Base-by-base conservation (phyloP, 2,329 filamentous ascomycete genomes). In the Mariannaea sp. region DNA sequence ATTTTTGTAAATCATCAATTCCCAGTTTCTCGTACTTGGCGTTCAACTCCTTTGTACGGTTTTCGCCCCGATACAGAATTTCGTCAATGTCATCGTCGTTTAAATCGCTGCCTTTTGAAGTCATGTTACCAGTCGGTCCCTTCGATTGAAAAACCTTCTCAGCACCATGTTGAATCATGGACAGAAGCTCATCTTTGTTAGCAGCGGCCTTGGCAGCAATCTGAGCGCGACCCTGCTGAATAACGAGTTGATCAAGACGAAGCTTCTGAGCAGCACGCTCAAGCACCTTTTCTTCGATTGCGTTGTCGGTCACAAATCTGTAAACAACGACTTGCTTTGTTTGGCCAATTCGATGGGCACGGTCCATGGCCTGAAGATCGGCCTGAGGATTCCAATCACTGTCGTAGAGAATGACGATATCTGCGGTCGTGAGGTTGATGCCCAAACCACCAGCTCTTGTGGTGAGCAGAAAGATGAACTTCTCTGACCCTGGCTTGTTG, bases 321-420 rank as follows among this genome's bases (percentile, higher is more conserved):
- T 96, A 99, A 3, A 99, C 94, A 36, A 92, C 83, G 9, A 99
- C 94, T 71, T 99, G 94, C 75, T 99, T 99, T 5, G 91, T 99
- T 75, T 99, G 94, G 32, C 94, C 94, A 65, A 99, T 99, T 76
- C 94, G 91, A 76, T 99, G 94, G 45, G 94, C 94, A 70, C 94
- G 90, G 68, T 99, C 94, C 94, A 99, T 99, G 51, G 94, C 94
- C 73, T 99, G 94, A 55, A 99, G 76, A 84, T 99, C 94, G 14
- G 94, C 94, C 73, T 99, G 94, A 8, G 94, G 94, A 68, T 97
- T 97, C 94, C 94, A 99, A 70, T 99, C 94, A 66, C 92, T 97
- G 72, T 99, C 94, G 68, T 94, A 99, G 6, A 99, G 83, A 24
- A 99, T 84, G 53, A 99, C 94, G 67, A 97, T 96, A 66, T 99